Evolutionary conservation across 192 early-diverging fungal species (phyloP), one percentile per base, ranked within the genome.

Genomic region (Podila horticola): DNA sequence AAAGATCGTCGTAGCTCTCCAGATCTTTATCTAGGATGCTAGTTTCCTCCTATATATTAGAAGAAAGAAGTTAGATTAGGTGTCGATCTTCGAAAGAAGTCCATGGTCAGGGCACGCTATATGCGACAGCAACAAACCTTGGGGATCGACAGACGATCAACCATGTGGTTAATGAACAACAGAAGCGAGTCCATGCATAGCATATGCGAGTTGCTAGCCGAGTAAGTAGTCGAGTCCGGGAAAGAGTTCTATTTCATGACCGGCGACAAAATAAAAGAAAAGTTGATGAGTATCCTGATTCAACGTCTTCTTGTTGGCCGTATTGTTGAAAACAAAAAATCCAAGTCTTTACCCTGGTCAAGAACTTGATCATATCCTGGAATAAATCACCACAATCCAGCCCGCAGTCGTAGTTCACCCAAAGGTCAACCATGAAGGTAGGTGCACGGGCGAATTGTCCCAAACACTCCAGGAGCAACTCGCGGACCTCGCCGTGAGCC

Each of bases 381-480:
- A 94, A 98, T 62, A 98, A 85, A 82, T 98, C 93, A 52, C 91
- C 90, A 51, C 91, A 90, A 45, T 91, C 86, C 71, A 94, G 65
- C 69, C 97, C 93, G 65, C 95, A 94, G 82, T 99, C 98, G 79
- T 94, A 98, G 82, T 97, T 95, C 63, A 96, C 90, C 92, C 96
- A 99, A 41, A 99, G 86, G 67, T 98, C 96, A 0, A 90, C 87
- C 82, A 95, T 87, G 60, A 97, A 92, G 2, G 90, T 88, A 19
- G 94, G 91, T 51, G 91, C 88, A 62, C 94, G 83, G 30, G 89
- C 91, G 67, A 95, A 89, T 69, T 94, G 93, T 2, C 89, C 73
- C 20, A 96, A 68, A 45, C 92, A 91, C 72, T 99, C 97, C 6
- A 98, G 65, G 38, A 97, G 72, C 58, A 97, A 79, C 58, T 97